Conservation (phyloP, 495 filamentous ascomycete species). For the Corynascus novoguineensis region DNA sequence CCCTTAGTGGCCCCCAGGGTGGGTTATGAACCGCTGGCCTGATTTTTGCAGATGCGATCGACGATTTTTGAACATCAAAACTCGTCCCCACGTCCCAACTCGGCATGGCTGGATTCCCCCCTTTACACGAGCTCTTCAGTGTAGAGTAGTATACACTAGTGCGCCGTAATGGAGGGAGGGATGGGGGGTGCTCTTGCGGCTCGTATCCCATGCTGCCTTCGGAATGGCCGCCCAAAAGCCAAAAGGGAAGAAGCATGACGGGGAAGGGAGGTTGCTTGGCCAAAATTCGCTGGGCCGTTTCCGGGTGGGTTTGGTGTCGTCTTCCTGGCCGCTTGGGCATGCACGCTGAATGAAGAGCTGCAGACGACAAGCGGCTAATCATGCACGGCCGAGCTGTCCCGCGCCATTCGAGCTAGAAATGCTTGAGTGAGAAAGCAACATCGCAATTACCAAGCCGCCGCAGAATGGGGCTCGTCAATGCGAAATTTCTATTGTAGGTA, state of each 20-base stretch:
- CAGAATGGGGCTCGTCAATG: constrained; percentile 8
- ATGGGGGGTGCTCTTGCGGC: neutral
- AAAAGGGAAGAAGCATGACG: neutral
- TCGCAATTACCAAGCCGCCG: constrained; percentile 17
- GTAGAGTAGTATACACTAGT: too few species aligned
- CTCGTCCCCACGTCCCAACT: neutral
- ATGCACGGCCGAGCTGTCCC: constrained; percentile 2
- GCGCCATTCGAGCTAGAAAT: neutral
- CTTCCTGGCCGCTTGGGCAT: constrained; percentile 4
- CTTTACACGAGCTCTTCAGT: too few species aligned
- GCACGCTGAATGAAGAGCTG: constrained; percentile 14
- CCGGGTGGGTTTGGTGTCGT: neutral
- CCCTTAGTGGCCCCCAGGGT: neutral
- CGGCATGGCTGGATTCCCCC: constrained; percentile 3
- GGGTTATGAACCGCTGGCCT: neutral
- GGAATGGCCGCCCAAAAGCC: constrained; percentile 5
- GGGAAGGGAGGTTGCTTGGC: neutral
- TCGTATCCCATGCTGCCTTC: constrained; percentile 11
- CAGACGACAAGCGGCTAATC: constrained; percentile 6
- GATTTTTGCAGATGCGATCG: constrained; percentile 7
- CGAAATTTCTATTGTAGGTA: neutral
- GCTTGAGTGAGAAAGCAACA: constrained; percentile 10
- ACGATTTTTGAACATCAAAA: constrained; percentile 6
- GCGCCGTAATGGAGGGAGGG: too few species aligned
- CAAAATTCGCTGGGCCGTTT: neutral